A percentile compares a stretch with the other conserved stretches of the same genome.
Conservation (phyloP, 164 flowering plant species). For the Stephania japonica region DNA sequence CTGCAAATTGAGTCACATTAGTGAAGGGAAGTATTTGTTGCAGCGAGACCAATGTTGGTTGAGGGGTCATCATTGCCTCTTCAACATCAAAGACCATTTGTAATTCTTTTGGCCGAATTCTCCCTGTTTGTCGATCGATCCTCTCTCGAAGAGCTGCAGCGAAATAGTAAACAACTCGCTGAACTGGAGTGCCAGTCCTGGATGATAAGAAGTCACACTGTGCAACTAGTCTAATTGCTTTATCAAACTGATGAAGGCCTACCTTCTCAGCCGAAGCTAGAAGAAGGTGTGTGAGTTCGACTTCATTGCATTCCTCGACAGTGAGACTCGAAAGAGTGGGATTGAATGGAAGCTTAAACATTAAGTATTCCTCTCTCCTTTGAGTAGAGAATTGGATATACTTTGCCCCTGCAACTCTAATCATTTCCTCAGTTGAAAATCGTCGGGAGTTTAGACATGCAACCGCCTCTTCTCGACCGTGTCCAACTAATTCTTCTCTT, state of each 20-base stretch:
- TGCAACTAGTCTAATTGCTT: constrained; percentile 33
- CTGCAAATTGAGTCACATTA: constrained; percentile 34
- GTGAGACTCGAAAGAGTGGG: constrained; percentile 28
- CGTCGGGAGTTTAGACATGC: neutral
- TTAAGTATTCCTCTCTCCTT: constrained; percentile 12
- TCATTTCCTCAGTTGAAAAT: constrained; percentile 35
- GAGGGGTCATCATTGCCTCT: constrained; percentile 19
- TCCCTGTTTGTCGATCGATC: constrained; percentile 43
- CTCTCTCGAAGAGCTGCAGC: constrained; percentile 45
- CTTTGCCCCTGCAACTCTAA: constrained; percentile 41
- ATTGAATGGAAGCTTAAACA: constrained; percentile 23
- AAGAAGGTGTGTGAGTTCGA: constrained; percentile 41
- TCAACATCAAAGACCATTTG: constrained; percentile 15
- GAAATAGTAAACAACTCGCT: constrained; percentile 43
- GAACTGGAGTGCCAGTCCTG: constrained; percentile 32
- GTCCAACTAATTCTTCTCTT: constrained; percentile 12
- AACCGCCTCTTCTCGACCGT: neutral
- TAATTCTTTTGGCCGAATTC: constrained; percentile 10
- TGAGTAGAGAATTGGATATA: constrained; percentile 26
- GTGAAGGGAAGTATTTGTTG: constrained; percentile 28
- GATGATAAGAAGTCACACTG: constrained; percentile 34
- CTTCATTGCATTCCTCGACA: constrained; percentile 33
- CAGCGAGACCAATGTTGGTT: constrained; percentile 16
- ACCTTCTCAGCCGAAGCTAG: constrained; percentile 52
- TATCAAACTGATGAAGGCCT: constrained; percentile 33